Evolutionary conservation across 2,329 filamentous ascomycete species (phyloP), one percentile per base, ranked within the genome.

Genomic region (Davidsoniella neocaledoniae): DNA sequence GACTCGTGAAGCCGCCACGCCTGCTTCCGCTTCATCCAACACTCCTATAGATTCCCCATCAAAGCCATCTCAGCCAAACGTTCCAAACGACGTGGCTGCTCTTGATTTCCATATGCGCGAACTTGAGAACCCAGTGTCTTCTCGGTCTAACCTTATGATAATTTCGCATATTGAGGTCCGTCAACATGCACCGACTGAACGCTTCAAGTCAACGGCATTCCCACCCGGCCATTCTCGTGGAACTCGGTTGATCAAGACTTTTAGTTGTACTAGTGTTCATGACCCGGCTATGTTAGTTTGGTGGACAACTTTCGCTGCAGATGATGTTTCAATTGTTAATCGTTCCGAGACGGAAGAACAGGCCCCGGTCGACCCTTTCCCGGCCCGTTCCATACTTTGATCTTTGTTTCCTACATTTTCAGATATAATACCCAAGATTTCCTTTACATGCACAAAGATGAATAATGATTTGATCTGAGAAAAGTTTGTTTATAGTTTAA

Each of bases 261-360:
- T 48, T 45, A 43, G 45, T 10, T 43, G 40, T 21, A 33, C 33
- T 26, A 23, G 14, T 8, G 25, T 21, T 3, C 12, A 47, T 10
- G 37, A 43, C 3, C 19, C 25, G 5, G 21, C 23, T 10, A 9
- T 26, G 14, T n/a, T 53, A 23, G 51, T 50, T n/a, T 53, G 51
- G 47, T 53, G 51, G 51, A 46, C 41, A 10, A 44, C 46, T 4
- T 53, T 53, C 46, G 38, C 47, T 8, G 47, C 41, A 4, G 51
- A 53, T 33, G 51, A 53, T 23, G 47, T 53, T 6, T 36, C 33
- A 4, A 26, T 23, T 25, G 47, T 48, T 4, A 33, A n/a, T 40
- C 25, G 3, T 12, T 29, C 43, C 8, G 42, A 33, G 10, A 14
- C 17, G 4, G 43, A 47, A 21, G 39, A 45, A 16, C n/a, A 44